Evolutionary conservation across 345 rosid genomes (phyloP), one percentile per base, ranked within the genome.

Genomic region (Fremontodendron californicum): DNA sequence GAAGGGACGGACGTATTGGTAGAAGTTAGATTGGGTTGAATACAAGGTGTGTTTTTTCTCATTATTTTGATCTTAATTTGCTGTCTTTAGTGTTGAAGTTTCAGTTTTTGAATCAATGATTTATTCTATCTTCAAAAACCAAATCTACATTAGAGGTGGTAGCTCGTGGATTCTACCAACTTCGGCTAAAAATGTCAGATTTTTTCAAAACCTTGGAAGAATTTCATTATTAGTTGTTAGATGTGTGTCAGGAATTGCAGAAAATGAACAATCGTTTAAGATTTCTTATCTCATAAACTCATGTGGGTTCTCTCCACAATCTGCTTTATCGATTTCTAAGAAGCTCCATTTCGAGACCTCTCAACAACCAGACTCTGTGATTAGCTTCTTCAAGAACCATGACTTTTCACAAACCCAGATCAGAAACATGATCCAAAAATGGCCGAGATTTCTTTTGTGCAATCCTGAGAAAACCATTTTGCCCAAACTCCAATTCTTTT

Each of bases 401-500:
- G 78, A 63, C 7, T 75, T 75, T 29, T 63, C 61, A 18, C 23
- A 75, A 18, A 48, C 74, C 57, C 74, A 77, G 2, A 67, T 77
- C 74, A 37, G 55, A 25, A 54, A 40, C 0, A 18, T 66, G 2
- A 45, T 66, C 3, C 39, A 6, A 16, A 39, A 8, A 16, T 35
- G 5, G 54, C 74, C 79, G 0, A n/a, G 18, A 4, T 39, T 64
- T 3, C 18, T 76, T 21, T 4, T 29, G 6, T 45, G 10, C 31
- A 1, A 77, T 42, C 6, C 66, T 40, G 74, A 77, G 55, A 19
- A 6, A 61, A 66, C 9, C 31, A 23, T 67, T 16, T 60, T 45
- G 63, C 58, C 75, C 39, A 79, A 79, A 62, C 5, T 82, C 8
- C 58, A 77, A 10, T 83, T 80, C 27, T 77, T 83, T 12, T 3